Evolutionary conservation across 352 stramenopile species (phyloP).

Genomic region (Globisporangium recalcitrans): DNA sequence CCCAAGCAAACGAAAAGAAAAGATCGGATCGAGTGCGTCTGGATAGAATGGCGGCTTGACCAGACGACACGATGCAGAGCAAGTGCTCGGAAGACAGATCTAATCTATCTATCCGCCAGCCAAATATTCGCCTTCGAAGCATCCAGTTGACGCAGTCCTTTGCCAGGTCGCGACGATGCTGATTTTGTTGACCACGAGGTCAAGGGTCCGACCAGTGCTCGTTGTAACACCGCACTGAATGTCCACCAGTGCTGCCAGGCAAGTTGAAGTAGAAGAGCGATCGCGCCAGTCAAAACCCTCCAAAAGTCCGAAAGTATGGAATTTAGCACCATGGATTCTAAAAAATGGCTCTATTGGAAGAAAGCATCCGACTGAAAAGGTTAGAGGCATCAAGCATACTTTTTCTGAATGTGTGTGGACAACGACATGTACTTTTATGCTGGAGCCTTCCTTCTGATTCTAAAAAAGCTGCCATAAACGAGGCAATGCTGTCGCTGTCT

Average conservation of each 20-base stretch:
- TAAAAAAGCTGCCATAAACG: neutral
- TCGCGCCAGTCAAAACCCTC: neutral
- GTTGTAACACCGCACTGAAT: neutral
- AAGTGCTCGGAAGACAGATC: too few species aligned
- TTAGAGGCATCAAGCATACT: neutral
- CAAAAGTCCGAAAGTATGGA: neutral
- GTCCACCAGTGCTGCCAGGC: too few species aligned
- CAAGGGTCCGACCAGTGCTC: neutral
- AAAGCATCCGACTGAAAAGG: neutral
- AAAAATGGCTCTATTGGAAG: neutral
- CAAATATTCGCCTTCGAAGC: too few species aligned
- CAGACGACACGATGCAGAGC: too few species aligned
- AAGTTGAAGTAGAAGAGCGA: neutral
- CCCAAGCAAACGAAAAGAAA: too few species aligned
- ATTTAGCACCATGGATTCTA: neutral
- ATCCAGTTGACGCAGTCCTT: neutral
- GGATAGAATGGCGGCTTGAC: too few species aligned
- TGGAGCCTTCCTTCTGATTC: neutral
- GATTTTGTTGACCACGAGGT: neutral
- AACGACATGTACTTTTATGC: too few species aligned
- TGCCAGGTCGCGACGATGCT: neutral
- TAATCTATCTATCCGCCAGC: too few species aligned
- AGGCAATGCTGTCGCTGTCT: neutral
- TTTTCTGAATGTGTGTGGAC: neutral
- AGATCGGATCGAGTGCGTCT: too few species aligned